Evolutionary conservation across 176 grass and related monocot species (phyloP), one percentile per base, ranked within the genome.

Genomic region (Miscanthus lutarioriparius): DNA sequence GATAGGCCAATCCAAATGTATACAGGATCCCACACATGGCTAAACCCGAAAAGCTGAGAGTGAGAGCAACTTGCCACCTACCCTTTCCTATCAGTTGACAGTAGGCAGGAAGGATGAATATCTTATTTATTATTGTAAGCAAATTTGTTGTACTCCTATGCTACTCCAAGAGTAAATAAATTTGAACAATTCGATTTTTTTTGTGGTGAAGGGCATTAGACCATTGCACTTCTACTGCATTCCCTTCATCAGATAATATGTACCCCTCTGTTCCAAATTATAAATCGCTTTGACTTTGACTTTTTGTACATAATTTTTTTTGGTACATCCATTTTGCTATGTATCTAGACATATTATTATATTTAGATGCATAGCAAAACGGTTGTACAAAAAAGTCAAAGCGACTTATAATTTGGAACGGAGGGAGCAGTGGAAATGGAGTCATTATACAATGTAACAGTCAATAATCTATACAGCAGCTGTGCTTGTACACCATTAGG

Each of bases 31-130:
- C 61, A 72, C 64, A 56, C 72, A 94, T 91, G 54, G 58, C 43
- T 83, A 76, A 65, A 87, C 74, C 54, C 70, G 45, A 56, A 82
- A 76, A 26, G 37, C 25, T 16, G 82, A 87, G 85, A 86, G 20
- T 22, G 82, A 87, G 89, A 87, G 74, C 68, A 87, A 87, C 88
- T 28, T 62, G 59, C 75, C 76, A 90, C 84, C 80, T 68, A 87
- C 75, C 68, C 8, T 48, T 74, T 82, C 59, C 74, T 86, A 59
- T 78, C 79, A 78, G 80, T 66, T 79, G 80, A 78, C 78, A 64
- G 71, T 19, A 71, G 23, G 82, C 71, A 81, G 30, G 78, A 69
- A 35, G 8, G 75, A 87, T 35, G 36, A 43, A 58, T 82, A 59
- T 62, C 58, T 62, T 62, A 12, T 62, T 61, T n/a, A n/a, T 59